phyloP scores from a whole-genome alignment of 2,329 filamentous ascomycete species.

The Botrytis aclada region DNA sequence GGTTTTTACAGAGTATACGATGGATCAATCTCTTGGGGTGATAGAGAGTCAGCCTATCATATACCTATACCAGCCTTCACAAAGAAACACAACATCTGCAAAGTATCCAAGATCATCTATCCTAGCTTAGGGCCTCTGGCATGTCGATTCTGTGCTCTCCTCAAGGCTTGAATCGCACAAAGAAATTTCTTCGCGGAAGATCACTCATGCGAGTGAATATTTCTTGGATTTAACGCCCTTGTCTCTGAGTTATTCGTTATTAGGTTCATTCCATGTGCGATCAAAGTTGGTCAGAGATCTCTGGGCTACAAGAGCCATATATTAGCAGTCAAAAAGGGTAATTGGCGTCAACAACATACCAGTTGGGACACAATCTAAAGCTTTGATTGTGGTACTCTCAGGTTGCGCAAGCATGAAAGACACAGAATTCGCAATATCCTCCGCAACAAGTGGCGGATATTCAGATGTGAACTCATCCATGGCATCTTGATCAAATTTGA shows the following conservation, averaged over 20 bases:
- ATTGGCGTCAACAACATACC: not conserved
- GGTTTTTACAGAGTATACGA: not conserved
- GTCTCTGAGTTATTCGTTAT: not conserved
- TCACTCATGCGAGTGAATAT: not conserved
- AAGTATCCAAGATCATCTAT: not conserved
- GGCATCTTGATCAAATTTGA: not conserved
- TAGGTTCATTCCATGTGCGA: not conserved
- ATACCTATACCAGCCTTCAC: not conserved
- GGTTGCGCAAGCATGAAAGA: not conserved
- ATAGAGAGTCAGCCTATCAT: not conserved
- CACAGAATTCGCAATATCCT: not conserved
- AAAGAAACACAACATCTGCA: too few species aligned
- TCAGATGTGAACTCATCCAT: not conserved
- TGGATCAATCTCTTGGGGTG: not conserved
- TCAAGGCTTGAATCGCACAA: not conserved
- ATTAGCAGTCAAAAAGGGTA: not conserved
- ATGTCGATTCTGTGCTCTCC: not conserved
- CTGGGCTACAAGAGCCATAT: not conserved
- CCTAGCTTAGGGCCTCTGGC: not conserved
- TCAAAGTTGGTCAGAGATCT: not conserved
- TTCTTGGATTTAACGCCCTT: accelerated
- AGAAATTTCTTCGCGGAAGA: not conserved
- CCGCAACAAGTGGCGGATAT: not conserved
- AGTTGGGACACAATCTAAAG: not conserved
- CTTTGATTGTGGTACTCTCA: not conserved